Evolutionary conservation across 208 protist genomes (phyloP).

Genomic region (Acanthamoeba pearcei): DNA sequence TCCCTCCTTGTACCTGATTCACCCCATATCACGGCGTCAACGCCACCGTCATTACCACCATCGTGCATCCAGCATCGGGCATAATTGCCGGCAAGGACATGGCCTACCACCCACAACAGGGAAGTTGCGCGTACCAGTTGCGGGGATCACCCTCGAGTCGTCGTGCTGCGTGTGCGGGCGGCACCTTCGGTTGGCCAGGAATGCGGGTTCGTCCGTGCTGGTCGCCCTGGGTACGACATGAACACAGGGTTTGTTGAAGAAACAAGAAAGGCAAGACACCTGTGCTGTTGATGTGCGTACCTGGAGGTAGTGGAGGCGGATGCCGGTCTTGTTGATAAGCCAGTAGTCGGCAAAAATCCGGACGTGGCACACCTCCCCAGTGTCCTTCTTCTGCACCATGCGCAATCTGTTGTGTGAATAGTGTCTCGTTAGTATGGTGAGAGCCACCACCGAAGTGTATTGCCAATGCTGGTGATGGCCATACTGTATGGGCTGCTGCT

Average conservation of each 20-base stretch:
- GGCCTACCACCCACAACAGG: too few relatives aligned
- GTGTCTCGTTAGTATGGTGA: neutral
- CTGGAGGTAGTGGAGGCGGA: slow-evolving; percentile 65
- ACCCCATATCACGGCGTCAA: neutral
- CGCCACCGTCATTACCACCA: neutral
- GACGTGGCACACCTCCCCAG: neutral
- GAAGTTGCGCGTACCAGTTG: neutral
- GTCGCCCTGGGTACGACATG: neutral
- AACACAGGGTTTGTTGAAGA: neutral
- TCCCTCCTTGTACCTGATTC: neutral
- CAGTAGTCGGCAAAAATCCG: slow-evolving; percentile 49
- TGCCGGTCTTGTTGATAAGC: slow-evolving; percentile 76
- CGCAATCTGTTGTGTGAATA: neutral
- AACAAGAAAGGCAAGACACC: neutral
- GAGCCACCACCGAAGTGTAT: neutral
- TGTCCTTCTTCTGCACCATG: neutral
- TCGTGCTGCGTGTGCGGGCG: neutral
- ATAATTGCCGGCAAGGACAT: neutral
- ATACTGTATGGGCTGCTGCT: slow-evolving; percentile 16
- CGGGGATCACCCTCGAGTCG: slow-evolving; percentile 5
- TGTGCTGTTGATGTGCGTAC: neutral
- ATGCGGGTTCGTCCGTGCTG: neutral
- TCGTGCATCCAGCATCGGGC: neutral
- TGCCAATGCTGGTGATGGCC: too few relatives aligned
- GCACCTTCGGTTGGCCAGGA: neutral